Base-by-base conservation (phyloP, 1,139 yeast species). In the Pichia sp. region DNA sequence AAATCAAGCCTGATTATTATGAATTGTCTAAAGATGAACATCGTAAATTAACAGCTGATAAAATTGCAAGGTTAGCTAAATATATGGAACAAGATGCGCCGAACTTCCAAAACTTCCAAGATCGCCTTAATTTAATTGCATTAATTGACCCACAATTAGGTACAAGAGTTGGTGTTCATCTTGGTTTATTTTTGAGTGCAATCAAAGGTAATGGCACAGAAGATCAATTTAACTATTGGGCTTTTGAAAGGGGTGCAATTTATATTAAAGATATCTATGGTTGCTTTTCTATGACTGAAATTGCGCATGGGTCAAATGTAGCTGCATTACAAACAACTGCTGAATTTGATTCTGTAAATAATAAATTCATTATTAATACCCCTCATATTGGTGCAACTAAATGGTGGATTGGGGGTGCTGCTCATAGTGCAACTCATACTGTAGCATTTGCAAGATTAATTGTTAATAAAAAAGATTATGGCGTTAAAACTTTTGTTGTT, bases 321-420 rank as follows among this genome's bases (percentile, higher is more conserved):
- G 95, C 96, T 15, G 94, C 87, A 41, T 72, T 88, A 55, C 95
- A 89, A 68, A 89, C 96, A n/a, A 85, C 90, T 29, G 96, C 96
- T 22, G 82, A 85, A 43, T 89, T 76, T 64, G 85, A 87, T 64
- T 71, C 73, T 42, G 70, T 68, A 27, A 74, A 74, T 29, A 88
- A 86, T 60, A 79, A 81, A 54, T 86, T 89, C 58, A 67, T 77
- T 47, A 80, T 89, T 56, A 80, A 86, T 65, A 89, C 97, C 24
- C 97, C 97, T 8, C 87, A 87, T 63, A 69, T 85, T 53, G 89
- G 92, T 47, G 96, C 96, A 37, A 87, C 96, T 51, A 89, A 89
- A 68, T 89, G 96, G 96, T 89, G 97, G 97, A 89, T 89, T 61
- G 97, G 96, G 47, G 97, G 97, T 62, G 96, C 96, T 46, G 96